Evolutionary conservation across 2,329 filamentous ascomycete genomes (phyloP), one percentile per base, ranked within the genome.

Genomic region (Alternaria consortialis): DNA sequence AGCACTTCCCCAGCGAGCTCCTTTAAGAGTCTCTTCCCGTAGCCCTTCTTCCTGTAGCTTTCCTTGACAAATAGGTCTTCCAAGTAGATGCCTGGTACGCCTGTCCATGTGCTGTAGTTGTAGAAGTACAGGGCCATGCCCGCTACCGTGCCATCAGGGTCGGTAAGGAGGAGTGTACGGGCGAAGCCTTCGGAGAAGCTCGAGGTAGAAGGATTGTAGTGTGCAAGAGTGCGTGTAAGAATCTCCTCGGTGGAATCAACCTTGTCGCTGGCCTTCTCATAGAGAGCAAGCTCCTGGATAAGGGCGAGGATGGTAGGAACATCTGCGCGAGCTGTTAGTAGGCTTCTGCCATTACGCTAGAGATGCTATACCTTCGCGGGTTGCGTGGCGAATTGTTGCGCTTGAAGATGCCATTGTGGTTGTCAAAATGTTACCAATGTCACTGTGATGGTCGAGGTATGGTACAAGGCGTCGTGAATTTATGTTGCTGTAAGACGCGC

Each of bases 31-130:
- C 84, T 82, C 79, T 90, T 91, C 39, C 94, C 94, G 75, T 94
- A 97, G 0, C 94, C 94, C 63, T 87, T 87, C 34, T 89, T 89
- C 4, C 95, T 84, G 70, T 91, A 88, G 44, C 82, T 81, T 1
- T 88, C 85, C 69, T 88, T 85, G 40, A 99, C 92, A 73, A 90
- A 97, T n/a, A 98, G 83, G 75, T 98, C 94, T 79, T 98, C 94
- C 37, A 98, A 88, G 79, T 96, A 97, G 74, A 99, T 91, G 3
- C 94, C 94, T 0, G 94, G 88, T 46, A 87, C 87, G n/a, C 91
- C 87, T 8, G 91, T 87, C 95, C 95, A 98, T 0, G 94, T 97
- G 74, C 90, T 93, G 81, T 97, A 98, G 81, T 94, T 98, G 84
- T 94, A 93, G 79, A 97, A 98, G 82, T 93, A 97, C 40, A 97